Evolutionary conservation across 306 rosid genomes (phyloP), one percentile per base, ranked within the genome.

Genomic region (Senna siamea): DNA sequence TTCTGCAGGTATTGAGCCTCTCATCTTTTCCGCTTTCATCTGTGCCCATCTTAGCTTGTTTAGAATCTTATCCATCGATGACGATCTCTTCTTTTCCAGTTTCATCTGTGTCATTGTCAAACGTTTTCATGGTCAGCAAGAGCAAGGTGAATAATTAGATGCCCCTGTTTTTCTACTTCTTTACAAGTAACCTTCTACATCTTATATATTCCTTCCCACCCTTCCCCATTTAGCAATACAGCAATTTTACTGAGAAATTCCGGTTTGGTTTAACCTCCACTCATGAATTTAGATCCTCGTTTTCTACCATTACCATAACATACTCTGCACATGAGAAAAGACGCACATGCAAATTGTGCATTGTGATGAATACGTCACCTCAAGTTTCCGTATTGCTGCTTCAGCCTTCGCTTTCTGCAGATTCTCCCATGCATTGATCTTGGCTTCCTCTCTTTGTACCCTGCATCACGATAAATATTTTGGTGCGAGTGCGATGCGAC

Each of bases 361-460:
- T n/a, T 38, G 9, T 48, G 47, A 59, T 68, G 72, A 61, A 57
- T 61, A 23, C 51, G 56, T 13, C 15, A 93, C 98, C 98, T 93
- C 98, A 2, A 93, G 97, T 87, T 88, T 85, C 69, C 86, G 77
- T 20, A 91, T 84, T 44, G 86, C 87, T 38, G 93, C 94, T 88
- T 93, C 98, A 19, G 98, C 97, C 76, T 89, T 89, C 46, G 97
- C 98, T 65, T 82, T 86, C 84, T 93, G 97, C 82, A 86, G 81
- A 77, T 89, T 86, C 79, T 93, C 98, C 98, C 98, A 91, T 1
- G 98, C 98, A 65, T 53, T 55, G 63, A 93, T 91, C 79, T 89
- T 93, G 74, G 97, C 90, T 80, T 91, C 98, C 82, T 93, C 91
- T 71, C 92, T 86, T 65, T 84, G 83, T 85, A 70, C 48, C 79